A percentile compares a stretch with the other conserved stretches of the same genome.
These are phyloP conservation scores for Ceratocystis albifundus DNA, from an alignment of 2,329 filamentous ascomycete species.

Conservation along the genomic window DNA sequence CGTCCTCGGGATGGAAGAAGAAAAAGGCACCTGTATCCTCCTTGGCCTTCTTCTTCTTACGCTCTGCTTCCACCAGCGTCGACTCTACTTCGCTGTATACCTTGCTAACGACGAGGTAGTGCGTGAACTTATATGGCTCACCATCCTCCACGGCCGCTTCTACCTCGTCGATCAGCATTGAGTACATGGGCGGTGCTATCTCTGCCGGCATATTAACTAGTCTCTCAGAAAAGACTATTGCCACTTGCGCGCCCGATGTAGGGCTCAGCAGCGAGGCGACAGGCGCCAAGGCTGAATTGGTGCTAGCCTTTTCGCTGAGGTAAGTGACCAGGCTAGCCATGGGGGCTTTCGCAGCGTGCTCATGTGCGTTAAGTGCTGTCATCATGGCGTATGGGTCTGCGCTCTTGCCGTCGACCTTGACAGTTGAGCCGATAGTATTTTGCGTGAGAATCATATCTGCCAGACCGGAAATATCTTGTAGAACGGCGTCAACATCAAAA, in stretches of 20 bases:
- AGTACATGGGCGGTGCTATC: constrained; percentile 85
- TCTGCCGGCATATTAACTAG: constrained; percentile 96
- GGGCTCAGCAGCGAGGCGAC: constrained; percentile 29
- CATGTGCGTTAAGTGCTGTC: constrained; percentile 70
- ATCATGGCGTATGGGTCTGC: constrained; percentile 87
- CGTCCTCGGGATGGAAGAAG: constrained; percentile 95
- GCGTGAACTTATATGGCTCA: constrained; percentile 84
- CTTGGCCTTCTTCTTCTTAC: constrained; percentile 46
- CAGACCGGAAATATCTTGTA: constrained; percentile 79
- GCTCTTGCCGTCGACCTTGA: constrained; percentile 93
- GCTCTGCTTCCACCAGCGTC: constrained; percentile 48
- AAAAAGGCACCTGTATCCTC: constrained; percentile 41
- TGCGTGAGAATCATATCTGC: constrained; percentile 80
- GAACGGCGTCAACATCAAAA: constrained; percentile 72
- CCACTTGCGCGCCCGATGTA: constrained; percentile 49
- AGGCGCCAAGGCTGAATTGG: constrained; percentile 42
- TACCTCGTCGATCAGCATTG: constrained; percentile 86
- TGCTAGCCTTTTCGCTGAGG: constrained; percentile 45
- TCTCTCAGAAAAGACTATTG: constrained; percentile 79
- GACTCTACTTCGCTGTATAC: constrained; percentile 85
- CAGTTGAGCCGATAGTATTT: constrained; percentile 77
- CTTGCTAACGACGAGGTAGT: constrained; percentile 86
- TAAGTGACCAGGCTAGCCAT: constrained; percentile 63
- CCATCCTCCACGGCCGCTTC: constrained; percentile 76
- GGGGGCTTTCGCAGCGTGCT: constrained; percentile 63